Evolutionary conservation across 2,329 filamentous ascomycete species (phyloP).

Genomic region (Paraphaeosphaeria minitans): DNA sequence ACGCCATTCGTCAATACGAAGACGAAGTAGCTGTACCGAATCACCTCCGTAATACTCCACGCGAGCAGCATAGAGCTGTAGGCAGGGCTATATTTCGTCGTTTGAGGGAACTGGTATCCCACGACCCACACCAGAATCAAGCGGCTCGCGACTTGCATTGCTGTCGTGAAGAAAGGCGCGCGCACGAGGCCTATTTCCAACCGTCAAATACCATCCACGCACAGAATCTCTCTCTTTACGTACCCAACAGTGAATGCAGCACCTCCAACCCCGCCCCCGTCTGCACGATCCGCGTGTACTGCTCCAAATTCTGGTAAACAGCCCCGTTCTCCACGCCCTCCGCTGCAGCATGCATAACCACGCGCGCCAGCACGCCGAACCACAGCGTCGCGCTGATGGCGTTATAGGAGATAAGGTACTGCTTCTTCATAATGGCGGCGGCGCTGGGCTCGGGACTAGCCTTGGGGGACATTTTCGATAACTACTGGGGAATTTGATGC

Average conservation of each 20-base stretch:
- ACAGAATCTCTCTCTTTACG: too few species aligned
- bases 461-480: slow-evolving; percentile 23
- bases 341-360: slow-evolving; percentile 58
- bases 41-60: slow-evolving; percentile 89
- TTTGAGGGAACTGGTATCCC: slow-evolving; percentile 72
- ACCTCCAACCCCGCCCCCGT: slow-evolving; percentile 83
- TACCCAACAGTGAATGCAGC: slow-evolving; percentile 79
- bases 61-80: slow-evolving; percentile 83
- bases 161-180: slow-evolving; percentile 81
- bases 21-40: slow-evolving; percentile 91
- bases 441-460: slow-evolving; percentile 13
- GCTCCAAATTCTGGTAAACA: slow-evolving; percentile 66
- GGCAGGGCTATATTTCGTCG: slow-evolving; percentile 61
- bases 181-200: slow-evolving; percentile 90
- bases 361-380: slow-evolving; percentile 74
- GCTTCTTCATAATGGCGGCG: slow-evolving; percentile 28
- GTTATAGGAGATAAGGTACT: slow-evolving; percentile 87
- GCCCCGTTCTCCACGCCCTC: slow-evolving; percentile 44
- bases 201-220: too few species aligned
- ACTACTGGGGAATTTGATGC: not conserved
- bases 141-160: slow-evolving; percentile 87
- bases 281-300: slow-evolving; percentile 80
- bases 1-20: slow-evolving; percentile 66
- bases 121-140: slow-evolving; percentile 89
- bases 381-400: slow-evolving; percentile 76